Conservation (phyloP, 176 grass and related monocot species). For the Oryza coarctata region DNA sequence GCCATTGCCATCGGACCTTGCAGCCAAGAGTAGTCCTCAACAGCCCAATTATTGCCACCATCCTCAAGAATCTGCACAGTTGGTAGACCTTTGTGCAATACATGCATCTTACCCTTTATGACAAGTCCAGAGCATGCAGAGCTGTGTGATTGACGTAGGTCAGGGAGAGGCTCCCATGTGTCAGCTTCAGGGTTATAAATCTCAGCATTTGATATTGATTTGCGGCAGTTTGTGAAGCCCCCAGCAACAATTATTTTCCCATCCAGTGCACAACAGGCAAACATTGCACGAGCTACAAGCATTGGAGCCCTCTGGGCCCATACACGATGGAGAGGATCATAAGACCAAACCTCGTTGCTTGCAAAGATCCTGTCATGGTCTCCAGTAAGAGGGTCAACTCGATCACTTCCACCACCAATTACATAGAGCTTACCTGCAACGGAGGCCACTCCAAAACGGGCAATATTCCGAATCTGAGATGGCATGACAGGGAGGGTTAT, state of each 20-base stretch:
- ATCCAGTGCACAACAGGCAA: slow-evolving; percentile 88
- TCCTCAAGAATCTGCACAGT: slow-evolving; percentile 89
- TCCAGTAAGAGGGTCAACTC: slow-evolving; percentile 89
- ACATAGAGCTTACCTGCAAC: slow-evolving; percentile 89
- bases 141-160: slow-evolving; percentile 75
- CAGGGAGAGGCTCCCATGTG: slow-evolving; percentile 75
- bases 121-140: slow-evolving; percentile 93
- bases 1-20: slow-evolving; percentile 95
- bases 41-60: slow-evolving; percentile 62
- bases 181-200: slow-evolving; percentile 84
- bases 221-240: slow-evolving; percentile 87
- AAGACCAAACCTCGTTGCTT: slow-evolving; percentile 97
- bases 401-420: slow-evolving; percentile 91
- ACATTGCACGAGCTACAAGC: slow-evolving; percentile 86
- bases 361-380: slow-evolving; percentile 94
- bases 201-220: slow-evolving; percentile 81
- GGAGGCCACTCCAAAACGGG: slow-evolving; percentile 75
- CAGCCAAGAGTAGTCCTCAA: slow-evolving; percentile 83
- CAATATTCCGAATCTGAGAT: slow-evolving; percentile 86
- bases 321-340: slow-evolving; percentile 63
- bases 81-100: slow-evolving; percentile 87
- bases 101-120: slow-evolving; percentile 81
- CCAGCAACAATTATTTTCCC: slow-evolving; percentile 92
- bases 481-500: slow-evolving; percentile 93
- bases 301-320: slow-evolving; percentile 67